phyloP scores from a whole-genome alignment of 345 rosid genomes.

The Citrus australasica region DNA sequence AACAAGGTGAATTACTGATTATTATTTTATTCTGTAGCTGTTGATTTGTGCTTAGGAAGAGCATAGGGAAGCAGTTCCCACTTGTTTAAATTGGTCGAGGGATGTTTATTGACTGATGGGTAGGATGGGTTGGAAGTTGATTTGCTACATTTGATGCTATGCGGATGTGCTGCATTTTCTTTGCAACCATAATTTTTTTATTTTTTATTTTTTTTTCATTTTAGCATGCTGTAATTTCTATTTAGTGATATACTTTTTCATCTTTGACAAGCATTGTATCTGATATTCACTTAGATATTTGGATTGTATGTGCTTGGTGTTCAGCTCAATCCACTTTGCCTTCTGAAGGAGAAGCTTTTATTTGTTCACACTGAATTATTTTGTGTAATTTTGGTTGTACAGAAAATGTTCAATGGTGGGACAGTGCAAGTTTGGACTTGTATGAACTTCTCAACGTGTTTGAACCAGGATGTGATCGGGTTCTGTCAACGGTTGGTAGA shows the following conservation, averaged over 20 bases:
- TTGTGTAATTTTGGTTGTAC: not conserved
- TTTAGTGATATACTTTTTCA: not conserved
- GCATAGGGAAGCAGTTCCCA: not conserved
- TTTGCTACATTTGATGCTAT: not conserved
- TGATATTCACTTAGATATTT: not conserved
- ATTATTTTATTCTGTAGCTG: not conserved
- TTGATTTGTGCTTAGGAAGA: not conserved
- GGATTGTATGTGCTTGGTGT: not conserved
- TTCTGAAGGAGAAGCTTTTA: not conserved
- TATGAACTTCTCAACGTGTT: slow-evolving; percentile 41
- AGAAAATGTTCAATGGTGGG: slow-evolving; percentile 91
- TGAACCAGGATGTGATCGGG: slow-evolving; percentile 8
- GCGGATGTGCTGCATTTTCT: not conserved
- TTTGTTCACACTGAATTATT: not conserved
- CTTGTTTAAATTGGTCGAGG: not conserved
- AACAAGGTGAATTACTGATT: slow-evolving; percentile 39
- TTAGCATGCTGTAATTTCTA: not conserved
- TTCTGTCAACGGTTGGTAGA: slow-evolving; percentile 45
- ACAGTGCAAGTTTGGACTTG: slow-evolving; percentile 61
- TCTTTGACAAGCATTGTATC: not conserved
- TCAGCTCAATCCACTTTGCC: not conserved
- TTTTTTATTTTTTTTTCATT: not conserved
- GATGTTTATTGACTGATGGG: not conserved
- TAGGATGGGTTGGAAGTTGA: not conserved
- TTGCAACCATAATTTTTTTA: not conserved